Conservation (phyloP, 768 basidiomycete species). For the Pleurotus citrinopileatus region DNA sequence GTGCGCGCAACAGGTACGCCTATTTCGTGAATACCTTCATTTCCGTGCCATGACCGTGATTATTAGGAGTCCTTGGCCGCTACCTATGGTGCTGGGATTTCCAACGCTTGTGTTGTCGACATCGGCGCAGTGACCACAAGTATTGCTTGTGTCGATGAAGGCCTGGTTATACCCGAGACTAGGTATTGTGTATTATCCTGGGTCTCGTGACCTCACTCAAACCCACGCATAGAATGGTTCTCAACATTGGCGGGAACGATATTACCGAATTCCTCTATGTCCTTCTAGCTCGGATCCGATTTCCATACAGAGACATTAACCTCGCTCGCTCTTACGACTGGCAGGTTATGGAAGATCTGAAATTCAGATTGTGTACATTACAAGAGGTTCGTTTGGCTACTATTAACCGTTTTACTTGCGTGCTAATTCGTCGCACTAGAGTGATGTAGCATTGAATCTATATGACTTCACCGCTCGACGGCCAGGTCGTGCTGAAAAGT, state of each 20-base stretch:
- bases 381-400: conserved; percentile 62
- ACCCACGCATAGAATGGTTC: conserved; percentile 51
- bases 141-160: conserved; percentile 94
- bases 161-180: conserved; percentile 82
- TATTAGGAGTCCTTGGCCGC: conserved; percentile 86
- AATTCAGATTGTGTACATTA: conserved; percentile 79
- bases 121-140: conserved; percentile 84
- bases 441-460: conserved; percentile 84
- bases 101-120: conserved; percentile 93
- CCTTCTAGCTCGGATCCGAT: conserved; percentile 73
- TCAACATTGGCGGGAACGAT: conserved; percentile 93
- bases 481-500: conserved; percentile 81
- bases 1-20: conserved; percentile 81
- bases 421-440: conserved; percentile 39
- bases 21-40: background rate
- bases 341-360: conserved; percentile 89
- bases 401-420: conserved; percentile 1
- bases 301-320: conserved; percentile 86
- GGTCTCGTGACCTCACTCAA: conserved; percentile 8
- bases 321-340: conserved; percentile 81
- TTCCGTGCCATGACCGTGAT: background rate
- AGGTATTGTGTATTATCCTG: conserved; percentile 44
- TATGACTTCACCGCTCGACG: conserved; percentile 88
- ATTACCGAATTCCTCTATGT: conserved; percentile 88
- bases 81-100: conserved; percentile 93